Evolutionary conservation across 2,329 filamentous ascomycete species (phyloP), one percentile per base, ranked within the genome.

Genomic region (Curvularia eragrostidis): DNA sequence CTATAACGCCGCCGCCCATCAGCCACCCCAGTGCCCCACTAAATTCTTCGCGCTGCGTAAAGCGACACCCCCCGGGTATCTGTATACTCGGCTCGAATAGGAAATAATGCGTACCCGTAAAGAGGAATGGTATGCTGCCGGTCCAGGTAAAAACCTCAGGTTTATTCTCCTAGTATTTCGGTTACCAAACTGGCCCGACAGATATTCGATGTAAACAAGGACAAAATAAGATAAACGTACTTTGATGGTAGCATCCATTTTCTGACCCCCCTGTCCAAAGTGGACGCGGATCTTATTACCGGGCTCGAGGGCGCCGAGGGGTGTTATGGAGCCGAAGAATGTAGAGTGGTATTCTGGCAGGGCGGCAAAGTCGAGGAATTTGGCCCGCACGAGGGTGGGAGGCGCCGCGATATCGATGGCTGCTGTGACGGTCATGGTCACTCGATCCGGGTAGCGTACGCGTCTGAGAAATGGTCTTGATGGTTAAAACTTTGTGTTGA

Each of bases 21-120:
- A 61, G 5, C n/a, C 52, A 67, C 13, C 52, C 47, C 32, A 70
- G n/a, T 15, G 44, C 34, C 4, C 67, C 67, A 2, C 51, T 55
- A 23, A 70, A 70, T 1, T 13, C 42, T 26, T 70, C 67, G 30
- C 65, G 53, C 46, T 70, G 66, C 5, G 51, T 51, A n/a, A 69
- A 67, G 3, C 52, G 60, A 7, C 66, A 69, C 7, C 64, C 64
- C 0, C 60, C 59, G 0, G 61, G 61, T 0, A 52, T 54, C 0
- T 6, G 38, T 1, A 12, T 39, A n/a, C 60, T 64, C 1, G 57
- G 55, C 18, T 58, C 49, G n/a, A 67, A 70, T 3, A 5, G 10
- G 48, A 70, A 69, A 1, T 21, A 36, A 30, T 70, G 67, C 1
- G 59, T 56, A 3, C 67, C 67, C 4, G 57, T 61, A 39, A 70